Evolutionary conservation across 306 rosid species (phyloP).

Genomic region (Prunus mume): DNA sequence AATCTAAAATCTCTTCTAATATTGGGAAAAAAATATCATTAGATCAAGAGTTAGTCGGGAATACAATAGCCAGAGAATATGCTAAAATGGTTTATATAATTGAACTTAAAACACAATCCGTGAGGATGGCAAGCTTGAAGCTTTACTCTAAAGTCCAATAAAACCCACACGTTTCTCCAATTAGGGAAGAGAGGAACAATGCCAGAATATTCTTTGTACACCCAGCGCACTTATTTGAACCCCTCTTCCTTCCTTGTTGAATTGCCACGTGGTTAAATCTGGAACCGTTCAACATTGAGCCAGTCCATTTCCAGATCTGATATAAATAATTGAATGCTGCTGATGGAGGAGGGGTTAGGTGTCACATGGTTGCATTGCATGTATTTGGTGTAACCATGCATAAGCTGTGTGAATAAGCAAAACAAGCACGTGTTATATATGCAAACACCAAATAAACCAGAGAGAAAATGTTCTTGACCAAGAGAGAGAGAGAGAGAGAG

Average conservation of each 20-base stretch:
- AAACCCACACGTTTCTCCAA: not conserved
- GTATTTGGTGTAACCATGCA: not conserved
- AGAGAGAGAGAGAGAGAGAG: no score
- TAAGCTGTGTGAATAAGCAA: not conserved
- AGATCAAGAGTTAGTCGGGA: no score
- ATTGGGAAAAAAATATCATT: no score
- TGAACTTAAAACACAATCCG: not conserved
- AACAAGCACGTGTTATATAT: not conserved
- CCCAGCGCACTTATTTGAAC: not conserved
- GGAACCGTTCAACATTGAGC: not conserved
- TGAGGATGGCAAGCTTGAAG: not conserved
- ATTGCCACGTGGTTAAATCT: not conserved
- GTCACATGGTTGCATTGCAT: not conserved
- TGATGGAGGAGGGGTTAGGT: not conserved
- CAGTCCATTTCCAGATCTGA: not conserved
- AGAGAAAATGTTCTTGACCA: no score
- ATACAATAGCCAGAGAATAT: not conserved
- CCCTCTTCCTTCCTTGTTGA: not conserved
- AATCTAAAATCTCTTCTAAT: no score
- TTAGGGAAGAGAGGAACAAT: not conserved
- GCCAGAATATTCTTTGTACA: conserved; percentile 6
- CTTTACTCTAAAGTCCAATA: not conserved
- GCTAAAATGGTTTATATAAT: no score
- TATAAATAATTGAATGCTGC: not conserved
- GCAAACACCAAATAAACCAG: not conserved